A percentile compares a stretch with the other conserved stretches of the same genome.
phyloP scores from a whole-genome alignment of 345 rosid genomes.

The Eucalyptus cloeziana region DNA sequence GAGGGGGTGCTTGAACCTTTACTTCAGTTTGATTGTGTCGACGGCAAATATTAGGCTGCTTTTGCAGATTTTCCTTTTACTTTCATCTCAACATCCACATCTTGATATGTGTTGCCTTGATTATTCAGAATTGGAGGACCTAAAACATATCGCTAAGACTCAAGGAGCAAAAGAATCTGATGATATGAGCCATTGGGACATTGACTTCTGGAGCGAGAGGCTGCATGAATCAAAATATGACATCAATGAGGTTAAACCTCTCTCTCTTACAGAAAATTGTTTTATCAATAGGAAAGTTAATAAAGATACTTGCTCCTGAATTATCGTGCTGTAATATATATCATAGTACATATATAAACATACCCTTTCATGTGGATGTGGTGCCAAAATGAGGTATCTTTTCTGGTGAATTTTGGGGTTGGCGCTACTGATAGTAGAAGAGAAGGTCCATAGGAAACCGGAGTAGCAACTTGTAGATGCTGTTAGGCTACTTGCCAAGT shows the following conservation, averaged over 20 bases:
- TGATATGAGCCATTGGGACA: conserved; percentile 74
- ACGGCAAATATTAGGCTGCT: not conserved
- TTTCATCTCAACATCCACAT: not conserved
- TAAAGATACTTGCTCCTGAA: not conserved
- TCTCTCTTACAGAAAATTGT: not conserved
- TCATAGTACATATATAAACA: not conserved
- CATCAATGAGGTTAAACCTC: conserved; percentile 53
- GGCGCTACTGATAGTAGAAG: not conserved
- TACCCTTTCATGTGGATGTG: not conserved
- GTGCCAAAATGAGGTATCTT: not conserved
- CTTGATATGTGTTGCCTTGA: not conserved
- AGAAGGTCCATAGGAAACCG: not conserved
- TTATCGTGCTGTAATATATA: not conserved
- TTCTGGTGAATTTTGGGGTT: not conserved
- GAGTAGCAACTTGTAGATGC: not conserved
- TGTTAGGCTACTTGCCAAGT: not conserved
- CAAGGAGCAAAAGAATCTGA: conserved; percentile 66
- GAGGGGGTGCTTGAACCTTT: not conserved
- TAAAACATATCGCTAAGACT: conserved; percentile 47
- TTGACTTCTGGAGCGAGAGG: conserved; percentile 84
- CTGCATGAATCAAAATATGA: conserved; percentile 86
- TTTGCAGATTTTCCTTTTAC: not conserved
- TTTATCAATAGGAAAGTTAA: not conserved
- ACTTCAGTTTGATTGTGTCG: not conserved
- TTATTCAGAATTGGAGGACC: conserved; percentile 66